Conservation (phyloP, 352 stramenopile genomes). For the Thalassiosira pacifica region DNA sequence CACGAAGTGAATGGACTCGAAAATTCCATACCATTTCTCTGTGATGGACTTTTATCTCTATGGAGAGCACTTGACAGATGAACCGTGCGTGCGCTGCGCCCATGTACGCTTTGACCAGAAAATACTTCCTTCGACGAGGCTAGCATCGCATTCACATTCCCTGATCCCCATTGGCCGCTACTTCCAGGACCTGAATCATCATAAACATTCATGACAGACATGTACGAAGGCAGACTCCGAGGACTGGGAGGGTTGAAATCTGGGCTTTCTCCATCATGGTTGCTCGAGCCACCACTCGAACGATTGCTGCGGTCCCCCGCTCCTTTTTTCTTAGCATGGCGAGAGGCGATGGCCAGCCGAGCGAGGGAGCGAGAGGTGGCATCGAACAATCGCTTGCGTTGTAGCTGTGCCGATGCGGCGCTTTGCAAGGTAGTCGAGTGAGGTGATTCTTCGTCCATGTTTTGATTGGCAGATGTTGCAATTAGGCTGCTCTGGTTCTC, state of each 20-base stretch:
- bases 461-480: conserved; percentile 1
- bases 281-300: conserved; percentile 2
- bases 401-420: conserved; percentile 44
- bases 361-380: conserved; percentile 54
- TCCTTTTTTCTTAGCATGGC: conserved; percentile 18
- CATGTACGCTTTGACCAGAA: conserved; percentile 58
- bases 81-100: conserved; percentile 48
- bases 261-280: conserved; percentile 35
- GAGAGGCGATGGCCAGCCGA: conserved; percentile 58
- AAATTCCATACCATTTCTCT: neutral
- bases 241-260: conserved; percentile 62
- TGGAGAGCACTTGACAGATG: conserved; percentile 24
- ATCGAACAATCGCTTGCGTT: conserved; percentile 58
- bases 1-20: conserved; percentile 40
- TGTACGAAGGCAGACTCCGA: conserved; percentile 56
- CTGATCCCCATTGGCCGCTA: conserved; percentile 11
- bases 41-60: neutral
- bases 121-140: conserved; percentile 43
- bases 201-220: conserved; percentile 65
- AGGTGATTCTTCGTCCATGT: conserved; percentile 38
- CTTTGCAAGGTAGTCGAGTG: conserved; percentile 50
- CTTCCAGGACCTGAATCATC: conserved; percentile 28
- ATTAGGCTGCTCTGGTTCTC: neutral
- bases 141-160: neutral
- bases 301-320: neutral